phyloP scores from a whole-genome alignment of 176 grass and related monocot species.

The Urochloa ruziziensis region DNA sequence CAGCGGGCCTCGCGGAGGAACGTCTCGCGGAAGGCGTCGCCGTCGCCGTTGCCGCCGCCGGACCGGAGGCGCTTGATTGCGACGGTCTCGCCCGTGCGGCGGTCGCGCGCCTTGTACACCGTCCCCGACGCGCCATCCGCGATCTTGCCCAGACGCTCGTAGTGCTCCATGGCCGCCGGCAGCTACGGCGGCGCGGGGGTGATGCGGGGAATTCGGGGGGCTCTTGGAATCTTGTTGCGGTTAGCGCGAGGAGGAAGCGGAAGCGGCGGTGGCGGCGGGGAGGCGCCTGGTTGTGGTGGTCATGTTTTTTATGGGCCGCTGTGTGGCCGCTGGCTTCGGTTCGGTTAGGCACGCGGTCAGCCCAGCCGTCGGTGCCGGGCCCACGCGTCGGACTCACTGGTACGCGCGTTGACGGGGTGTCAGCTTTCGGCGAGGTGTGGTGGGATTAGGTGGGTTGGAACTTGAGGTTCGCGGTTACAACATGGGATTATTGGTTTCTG shows the following conservation, averaged over 20 bases:
- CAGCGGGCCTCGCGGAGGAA: slow-evolving; percentile 7
- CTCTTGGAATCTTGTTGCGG: background rate
- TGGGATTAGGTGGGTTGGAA: background rate
- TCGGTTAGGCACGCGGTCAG: slow-evolving; percentile 2
- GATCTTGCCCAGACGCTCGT: slow-evolving; percentile 24
- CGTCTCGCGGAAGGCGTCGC: background rate
- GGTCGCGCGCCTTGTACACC: slow-evolving; percentile 19
- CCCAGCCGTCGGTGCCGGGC: background rate
- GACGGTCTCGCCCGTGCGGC: slow-evolving; percentile 21
- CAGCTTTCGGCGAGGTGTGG: no score
- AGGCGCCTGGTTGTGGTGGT: background rate
- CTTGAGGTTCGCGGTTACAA: background rate
- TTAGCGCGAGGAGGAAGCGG: background rate
- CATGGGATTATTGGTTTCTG: no score
- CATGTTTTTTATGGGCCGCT: background rate
- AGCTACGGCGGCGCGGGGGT: background rate
- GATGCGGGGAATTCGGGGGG: background rate
- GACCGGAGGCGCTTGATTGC: slow-evolving; percentile 13
- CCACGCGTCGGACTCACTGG: background rate
- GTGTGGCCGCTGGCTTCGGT: background rate
- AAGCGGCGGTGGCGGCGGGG: background rate
- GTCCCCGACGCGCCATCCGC: background rate
- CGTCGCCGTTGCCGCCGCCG: background rate
- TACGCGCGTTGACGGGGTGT: background rate
- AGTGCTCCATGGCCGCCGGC: background rate